Evolutionary conservation across 192 early-diverging fungal species (phyloP), one percentile per base, ranked within the genome.

Genomic region (Phycomyces nitens): DNA sequence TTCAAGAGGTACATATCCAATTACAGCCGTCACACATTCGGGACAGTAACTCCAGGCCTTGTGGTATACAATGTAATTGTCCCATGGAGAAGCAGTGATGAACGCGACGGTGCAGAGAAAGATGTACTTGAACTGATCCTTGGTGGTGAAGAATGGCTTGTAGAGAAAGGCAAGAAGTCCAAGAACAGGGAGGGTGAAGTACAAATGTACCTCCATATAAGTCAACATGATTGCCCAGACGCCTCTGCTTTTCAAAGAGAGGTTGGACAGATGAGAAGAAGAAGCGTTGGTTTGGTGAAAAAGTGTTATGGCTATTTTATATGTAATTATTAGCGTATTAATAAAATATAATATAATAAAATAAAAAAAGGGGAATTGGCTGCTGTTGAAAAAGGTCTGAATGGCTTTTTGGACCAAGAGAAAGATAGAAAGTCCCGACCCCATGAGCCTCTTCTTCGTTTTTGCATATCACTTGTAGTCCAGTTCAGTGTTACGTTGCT

Each of bases 1-100:
- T 62, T 84, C 83, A 58, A 84, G 27, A 26, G 83, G 83, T 10
- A 82, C 79, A 71, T 80, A 84, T 6, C 82, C 82, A 69, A 84
- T 77, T 1, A 84, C 80, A 22, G 58, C 74, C 15, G 71, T 52
- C 4, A 84, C 82, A 58, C 76, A 78, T 0, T 71, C 55, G 1
- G 75, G 58, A 21, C 75, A 73, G 54, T 84, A 84, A 18, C 59
- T 74, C 83, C 83, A 84, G 22, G 80, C 79, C 21, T 62, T 60
- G 47, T 76, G 69, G 68, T 72, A 77, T 22, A 84, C 76, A 63
- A 84, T 81, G 20, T 75, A 84, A 42, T 83, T 82, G 57, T 84
- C 83, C 83, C 83, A 84, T 16, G 66, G 40, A 22, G 80, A 79
- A 2, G 83, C 84, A 5, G 80, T 84, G 0, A 67, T 16, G 4